Percentiles rank a stretch among this genome's conserved stretches.
These are phyloP conservation scores for Starmerella roubikii DNA, from an alignment of 805 yeast species.

Conservation along the genomic window DNA sequence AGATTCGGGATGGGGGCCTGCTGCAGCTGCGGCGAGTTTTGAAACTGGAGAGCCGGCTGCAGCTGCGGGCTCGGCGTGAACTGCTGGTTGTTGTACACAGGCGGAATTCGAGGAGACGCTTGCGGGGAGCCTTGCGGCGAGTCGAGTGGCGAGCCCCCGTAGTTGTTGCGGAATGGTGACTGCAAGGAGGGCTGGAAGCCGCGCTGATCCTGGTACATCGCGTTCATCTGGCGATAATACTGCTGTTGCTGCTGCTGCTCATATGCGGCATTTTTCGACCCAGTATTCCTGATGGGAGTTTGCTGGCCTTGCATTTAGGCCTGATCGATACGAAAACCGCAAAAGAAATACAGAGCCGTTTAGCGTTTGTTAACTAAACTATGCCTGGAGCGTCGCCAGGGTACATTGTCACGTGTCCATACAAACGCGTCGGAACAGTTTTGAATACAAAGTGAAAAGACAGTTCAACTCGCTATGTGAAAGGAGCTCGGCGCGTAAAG, in stretches of 20 bases:
- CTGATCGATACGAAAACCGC: too few species aligned
- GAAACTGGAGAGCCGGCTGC: neutral
- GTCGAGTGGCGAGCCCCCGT: neutral
- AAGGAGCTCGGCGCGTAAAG: too few species aligned
- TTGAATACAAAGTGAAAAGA: too few species aligned
- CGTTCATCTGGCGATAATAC: conserved; percentile 10
- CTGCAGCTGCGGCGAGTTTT: conserved; percentile 4
- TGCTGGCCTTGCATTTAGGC: conserved; percentile 3
- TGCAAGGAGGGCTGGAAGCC: conserved; percentile 4
- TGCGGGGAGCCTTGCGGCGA: conserved; percentile 5
- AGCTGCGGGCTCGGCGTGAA: neutral
- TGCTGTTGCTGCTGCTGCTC: conserved; percentile 13
- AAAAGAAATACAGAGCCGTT: neutral
- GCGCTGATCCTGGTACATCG: conserved; percentile 7
- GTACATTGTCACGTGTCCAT: too few species aligned
- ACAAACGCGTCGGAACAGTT: too few species aligned
- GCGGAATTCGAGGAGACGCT: neutral
- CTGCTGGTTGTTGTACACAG: neutral
- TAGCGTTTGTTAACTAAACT: too few species aligned
- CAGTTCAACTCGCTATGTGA: too few species aligned
- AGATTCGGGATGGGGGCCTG: conserved; percentile 4
- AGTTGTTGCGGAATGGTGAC: conserved; percentile 5
- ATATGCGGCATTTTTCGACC: conserved; percentile 5
- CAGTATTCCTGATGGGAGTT: conserved; percentile 8
- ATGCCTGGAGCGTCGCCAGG: too few species aligned